A percentile compares a stretch with the other conserved stretches of the same genome.
Conservation (phyloP, 1,139 yeast genomes). For the Kurtzmaniella quercitrusa region DNA sequence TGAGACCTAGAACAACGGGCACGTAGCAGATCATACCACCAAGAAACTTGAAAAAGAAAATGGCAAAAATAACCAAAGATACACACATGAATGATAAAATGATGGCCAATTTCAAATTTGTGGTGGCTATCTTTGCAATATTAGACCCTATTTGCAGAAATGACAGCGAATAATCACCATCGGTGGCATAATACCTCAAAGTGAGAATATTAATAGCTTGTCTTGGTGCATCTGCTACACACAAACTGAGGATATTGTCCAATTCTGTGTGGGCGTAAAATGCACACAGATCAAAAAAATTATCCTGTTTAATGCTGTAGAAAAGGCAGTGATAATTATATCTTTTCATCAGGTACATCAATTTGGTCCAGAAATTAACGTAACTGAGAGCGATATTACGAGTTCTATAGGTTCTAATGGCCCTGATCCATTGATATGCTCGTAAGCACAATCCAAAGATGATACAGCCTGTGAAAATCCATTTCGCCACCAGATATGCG, state of each 20-base stretch:
- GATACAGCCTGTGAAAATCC: constrained; percentile 84
- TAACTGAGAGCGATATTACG: constrained; percentile 68
- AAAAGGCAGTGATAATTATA: constrained; percentile 73
- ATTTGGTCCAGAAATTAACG: constrained; percentile 62
- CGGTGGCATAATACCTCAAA: constrained; percentile 51
- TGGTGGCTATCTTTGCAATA: constrained; percentile 54
- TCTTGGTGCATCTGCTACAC: constrained; percentile 84
- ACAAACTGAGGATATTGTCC: constrained; percentile 58
- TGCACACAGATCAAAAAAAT: constrained; percentile 63
- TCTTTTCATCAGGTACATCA: constrained; percentile 49
- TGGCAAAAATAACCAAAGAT: constrained; percentile 71
- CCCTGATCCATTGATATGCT: constrained; percentile 57
- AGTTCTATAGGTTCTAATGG: constrained; percentile 54
- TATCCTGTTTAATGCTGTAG: constrained; percentile 63
- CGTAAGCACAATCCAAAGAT: constrained; percentile 64
- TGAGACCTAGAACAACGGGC: constrained; percentile 51
- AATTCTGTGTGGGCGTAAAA: constrained; percentile 66
- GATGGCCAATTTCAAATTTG: constrained; percentile 63
- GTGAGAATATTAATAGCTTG: constrained; percentile 82
- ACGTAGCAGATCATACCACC: constrained; percentile 54
- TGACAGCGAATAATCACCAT: constrained; percentile 21
- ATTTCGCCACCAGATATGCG: constrained; percentile 57
- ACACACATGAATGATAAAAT: constrained; percentile 71
- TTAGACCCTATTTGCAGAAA: constrained; percentile 46
- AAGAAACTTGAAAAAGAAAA: constrained; percentile 59